Conservation (phyloP, 2,329 filamentous ascomycete species). For the Diplodia intermedia region DNA sequence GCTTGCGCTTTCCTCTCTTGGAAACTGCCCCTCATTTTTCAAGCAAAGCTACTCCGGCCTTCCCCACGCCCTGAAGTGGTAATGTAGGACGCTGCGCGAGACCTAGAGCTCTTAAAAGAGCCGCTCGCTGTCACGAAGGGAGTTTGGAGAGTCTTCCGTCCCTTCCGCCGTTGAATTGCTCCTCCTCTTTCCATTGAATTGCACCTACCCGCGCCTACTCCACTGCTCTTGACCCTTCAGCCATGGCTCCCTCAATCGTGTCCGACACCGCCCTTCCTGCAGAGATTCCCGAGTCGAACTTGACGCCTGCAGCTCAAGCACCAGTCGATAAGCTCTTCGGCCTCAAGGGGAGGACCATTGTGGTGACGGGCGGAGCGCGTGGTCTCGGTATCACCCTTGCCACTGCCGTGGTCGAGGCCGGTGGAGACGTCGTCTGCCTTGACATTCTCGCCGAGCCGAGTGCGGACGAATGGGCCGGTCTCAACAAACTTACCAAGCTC, state of each 20-base stretch:
- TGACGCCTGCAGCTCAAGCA: constrained; percentile 19
- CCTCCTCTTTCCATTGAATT: background rate
- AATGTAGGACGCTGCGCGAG: constrained; percentile 26
- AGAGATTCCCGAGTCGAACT: constrained; percentile 20
- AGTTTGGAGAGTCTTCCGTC: background rate
- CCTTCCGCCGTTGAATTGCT: constrained; percentile 6
- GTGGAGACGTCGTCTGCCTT: constrained; percentile 37
- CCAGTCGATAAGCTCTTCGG: constrained; percentile 28
- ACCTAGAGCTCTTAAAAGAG: constrained; percentile 3
- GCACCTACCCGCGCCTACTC: background rate
- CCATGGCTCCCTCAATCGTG: constrained; percentile 26
- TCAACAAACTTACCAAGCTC: constrained; percentile 17
- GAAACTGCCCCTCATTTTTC: constrained; percentile 18
- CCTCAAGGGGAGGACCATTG: constrained; percentile 10
- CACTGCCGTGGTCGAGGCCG: constrained; percentile 40
- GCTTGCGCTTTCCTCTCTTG: constrained; percentile 13
- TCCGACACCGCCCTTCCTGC: constrained; percentile 23
- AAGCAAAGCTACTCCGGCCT: constrained; percentile 12
- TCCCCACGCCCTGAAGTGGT: constrained; percentile 23
- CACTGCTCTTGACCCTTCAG: background rate
- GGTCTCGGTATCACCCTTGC: constrained; percentile 40
- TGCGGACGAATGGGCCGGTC: constrained; percentile 15
- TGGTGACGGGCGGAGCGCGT: constrained; percentile 43
- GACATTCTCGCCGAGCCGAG: constrained; percentile 22
- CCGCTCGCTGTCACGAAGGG: background rate